Evolutionary conservation across 371 early-diverging fungal species (phyloP), one percentile per base, ranked within the genome.

Genomic region (Mucor piriformis): DNA sequence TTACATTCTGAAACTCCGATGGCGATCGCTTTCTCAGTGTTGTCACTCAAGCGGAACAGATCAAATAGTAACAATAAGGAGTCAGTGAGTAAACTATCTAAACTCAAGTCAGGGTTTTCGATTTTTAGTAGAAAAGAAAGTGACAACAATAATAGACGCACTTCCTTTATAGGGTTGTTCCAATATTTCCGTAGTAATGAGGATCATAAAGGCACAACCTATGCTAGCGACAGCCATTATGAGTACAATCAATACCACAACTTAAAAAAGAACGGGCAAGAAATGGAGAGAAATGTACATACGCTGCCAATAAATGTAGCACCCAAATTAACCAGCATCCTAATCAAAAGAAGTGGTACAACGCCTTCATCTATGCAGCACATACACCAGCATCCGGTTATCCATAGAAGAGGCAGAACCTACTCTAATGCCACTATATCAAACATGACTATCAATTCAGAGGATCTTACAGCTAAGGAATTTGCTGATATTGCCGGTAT

Each of bases 401-500:
- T n/a, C 6, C 38, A 6, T 0, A 42, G 18, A 24, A 21, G 46
- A 43, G 3, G 7, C 7, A 43, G 43, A 21, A 18, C 46, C 11
- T 24, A 24, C 6, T 43, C 43, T 0, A 70, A 72, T 47, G 59
- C 70, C 15, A 67, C 72, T 0, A 40, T 70, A 48, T 76, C 76
- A 38, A 76, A 74, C 32, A 68, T 77, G 44, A 77, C 78, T 1
- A 66, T 75, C 12, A 73, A 78, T 48, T 79, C 79, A n/a, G 79
- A 76, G 42, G 70, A 76, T 50, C 43, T 79, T 16, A 79, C 79
- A 11, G 74, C 79, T 13, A 73, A 76, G 50, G 76, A 79, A 59
- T 79, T 79, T 64, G 79, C 79, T 32, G 76, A 75, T 37, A 67
- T 76, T 29, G 69, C 74, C 12, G 79, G 79, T 20, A 79, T 79